A percentile compares a stretch with the other conserved stretches of the same genome.
Conservation (phyloP, 83 land plant genomes). For the Isoetes engelmannii region DNA sequence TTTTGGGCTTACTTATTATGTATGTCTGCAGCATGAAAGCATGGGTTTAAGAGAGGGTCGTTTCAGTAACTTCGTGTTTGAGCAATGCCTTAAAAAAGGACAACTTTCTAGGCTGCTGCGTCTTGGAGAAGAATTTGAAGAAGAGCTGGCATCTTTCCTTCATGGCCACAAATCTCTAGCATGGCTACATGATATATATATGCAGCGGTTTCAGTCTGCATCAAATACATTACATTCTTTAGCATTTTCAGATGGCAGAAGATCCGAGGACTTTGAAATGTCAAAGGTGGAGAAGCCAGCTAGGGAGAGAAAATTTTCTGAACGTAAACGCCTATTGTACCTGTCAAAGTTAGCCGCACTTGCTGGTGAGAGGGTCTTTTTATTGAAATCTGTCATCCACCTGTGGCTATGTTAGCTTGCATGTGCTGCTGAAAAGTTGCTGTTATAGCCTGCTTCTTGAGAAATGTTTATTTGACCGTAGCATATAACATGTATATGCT, state of each 20-base stretch:
- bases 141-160: conserved; percentile 68
- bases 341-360: conserved; percentile 81
- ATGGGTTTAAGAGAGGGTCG: conserved; percentile 84
- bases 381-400: not conserved
- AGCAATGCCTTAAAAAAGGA: conserved; percentile 46
- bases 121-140: conserved; percentile 93
- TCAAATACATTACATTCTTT: conserved; percentile 75
- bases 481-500: not conserved
- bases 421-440: no score
- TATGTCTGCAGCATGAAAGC: conserved; percentile 66
- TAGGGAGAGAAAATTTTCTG: conserved; percentile 28
- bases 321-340: conserved; percentile 57
- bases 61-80: conserved; percentile 82
- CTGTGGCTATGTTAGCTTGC: no score
- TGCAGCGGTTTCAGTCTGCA: conserved; percentile 64
- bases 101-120: conserved; percentile 75
- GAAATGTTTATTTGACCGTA: not conserved
- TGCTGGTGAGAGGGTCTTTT: conserved; percentile 48
- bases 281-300: conserved; percentile 3
- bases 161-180: conserved; percentile 56
- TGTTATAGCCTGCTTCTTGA: not conserved
- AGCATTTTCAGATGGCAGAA: conserved; percentile 49
- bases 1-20: not conserved
- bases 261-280: conserved; percentile 4
- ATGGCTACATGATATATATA: conserved; percentile 88